These are phyloP conservation scores for Tylopilus sp. DNA, from an alignment of 768 basidiomycete species.

Conservation along the genomic window DNA sequence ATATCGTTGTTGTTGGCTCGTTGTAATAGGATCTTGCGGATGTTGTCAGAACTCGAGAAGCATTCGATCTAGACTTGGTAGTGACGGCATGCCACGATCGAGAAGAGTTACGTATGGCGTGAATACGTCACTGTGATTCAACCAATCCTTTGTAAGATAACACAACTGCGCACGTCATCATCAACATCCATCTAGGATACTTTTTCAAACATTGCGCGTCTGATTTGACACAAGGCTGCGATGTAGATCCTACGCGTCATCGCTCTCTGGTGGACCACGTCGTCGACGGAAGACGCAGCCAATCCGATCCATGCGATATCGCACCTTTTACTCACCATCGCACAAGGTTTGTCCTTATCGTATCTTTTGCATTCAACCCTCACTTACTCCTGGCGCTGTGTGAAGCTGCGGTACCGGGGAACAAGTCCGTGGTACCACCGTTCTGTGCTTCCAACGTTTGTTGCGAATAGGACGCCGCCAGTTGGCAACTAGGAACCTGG, in stretches of 20 bases:
- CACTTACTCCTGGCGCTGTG: constrained; percentile 6
- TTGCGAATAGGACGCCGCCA: background rate
- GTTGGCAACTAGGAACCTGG: background rate
- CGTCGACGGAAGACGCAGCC: background rate
- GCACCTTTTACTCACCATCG: constrained; percentile 24
- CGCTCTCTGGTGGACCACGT: background rate
- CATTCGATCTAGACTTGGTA: background rate
- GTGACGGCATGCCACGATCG: background rate
- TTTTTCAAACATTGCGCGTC: background rate
- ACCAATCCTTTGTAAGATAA: background rate
- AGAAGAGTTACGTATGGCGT: background rate
- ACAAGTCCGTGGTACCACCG: constrained; percentile 8
- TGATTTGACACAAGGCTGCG: background rate
- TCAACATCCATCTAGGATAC: background rate
- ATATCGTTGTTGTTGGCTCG: too few relatives aligned
- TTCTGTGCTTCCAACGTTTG: background rate
- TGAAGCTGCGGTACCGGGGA: constrained; percentile 2
- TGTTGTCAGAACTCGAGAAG: too few relatives aligned
- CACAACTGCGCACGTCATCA: background rate
- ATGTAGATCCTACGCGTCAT: background rate
- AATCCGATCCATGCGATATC: constrained; percentile 15
- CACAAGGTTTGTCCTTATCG: constrained; percentile 19
- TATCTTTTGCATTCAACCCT: constrained; percentile 5
- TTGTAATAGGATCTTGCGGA: too few relatives aligned
- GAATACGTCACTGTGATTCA: background rate